Conservation (phyloP, 495 filamentous ascomycete species). For the Podospora appendiculata region DNA sequence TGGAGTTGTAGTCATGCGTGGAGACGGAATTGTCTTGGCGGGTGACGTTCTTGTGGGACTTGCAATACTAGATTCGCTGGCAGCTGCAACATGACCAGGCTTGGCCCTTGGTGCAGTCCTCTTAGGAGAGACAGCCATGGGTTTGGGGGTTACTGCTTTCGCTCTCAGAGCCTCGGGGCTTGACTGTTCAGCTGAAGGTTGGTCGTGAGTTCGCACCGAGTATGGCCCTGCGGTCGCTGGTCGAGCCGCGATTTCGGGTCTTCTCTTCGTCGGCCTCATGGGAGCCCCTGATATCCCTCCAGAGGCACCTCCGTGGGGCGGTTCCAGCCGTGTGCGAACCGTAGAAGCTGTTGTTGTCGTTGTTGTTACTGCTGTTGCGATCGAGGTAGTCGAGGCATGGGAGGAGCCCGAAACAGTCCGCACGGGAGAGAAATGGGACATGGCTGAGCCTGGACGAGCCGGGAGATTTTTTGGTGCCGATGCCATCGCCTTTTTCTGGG, state of each 20-base stretch:
- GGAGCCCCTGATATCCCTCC: constrained; percentile 49
- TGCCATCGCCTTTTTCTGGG: constrained; percentile 63
- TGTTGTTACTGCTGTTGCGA: constrained; percentile 19
- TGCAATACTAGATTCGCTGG: constrained; percentile 33
- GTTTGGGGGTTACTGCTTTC: constrained; percentile 33
- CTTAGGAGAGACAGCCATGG: constrained; percentile 32
- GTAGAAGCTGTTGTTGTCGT: constrained; percentile 25
- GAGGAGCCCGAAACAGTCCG: constrained; percentile 38
- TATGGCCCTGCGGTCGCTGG: constrained; percentile 52
- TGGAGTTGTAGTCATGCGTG: constrained; percentile 31
- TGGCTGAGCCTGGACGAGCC: constrained; percentile 67
- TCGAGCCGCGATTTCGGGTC: constrained; percentile 41
- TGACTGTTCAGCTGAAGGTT: constrained; percentile 29
- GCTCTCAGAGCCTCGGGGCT: constrained; percentile 29
- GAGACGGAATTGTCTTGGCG: constrained; percentile 14
- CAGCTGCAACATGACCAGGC: constrained; percentile 35
- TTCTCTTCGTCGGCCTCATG: constrained; percentile 42
- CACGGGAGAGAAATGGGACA: constrained; percentile 54
- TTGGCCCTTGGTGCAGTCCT: constrained; percentile 33
- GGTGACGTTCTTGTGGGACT: constrained; percentile 25
- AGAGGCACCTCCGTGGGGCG: constrained; percentile 26
- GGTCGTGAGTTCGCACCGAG: constrained; percentile 43
- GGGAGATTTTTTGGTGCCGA: constrained; percentile 45
- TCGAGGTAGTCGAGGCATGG: constrained; percentile 33
- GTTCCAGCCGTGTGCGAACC: constrained; percentile 34